Conservation (phyloP, 192 early-diverging fungal species). For the Piromyces sp. region DNA sequence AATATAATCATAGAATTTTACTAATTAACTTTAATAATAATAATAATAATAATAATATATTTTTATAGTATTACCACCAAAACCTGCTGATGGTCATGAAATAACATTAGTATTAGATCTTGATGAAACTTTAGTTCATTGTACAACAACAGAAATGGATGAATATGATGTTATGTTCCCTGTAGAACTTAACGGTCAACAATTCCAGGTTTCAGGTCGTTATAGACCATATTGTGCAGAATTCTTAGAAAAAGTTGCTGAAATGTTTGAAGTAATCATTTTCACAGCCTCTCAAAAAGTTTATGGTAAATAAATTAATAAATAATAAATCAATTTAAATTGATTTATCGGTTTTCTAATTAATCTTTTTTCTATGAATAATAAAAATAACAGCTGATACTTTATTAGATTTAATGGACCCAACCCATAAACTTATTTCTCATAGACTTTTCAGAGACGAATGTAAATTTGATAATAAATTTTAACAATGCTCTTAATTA, state of each 20-base stretch:
- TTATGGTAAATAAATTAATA: conserved; percentile 31
- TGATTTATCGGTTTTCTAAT: no score
- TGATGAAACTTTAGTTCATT: conserved; percentile 57
- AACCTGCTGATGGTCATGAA: conserved; percentile 11
- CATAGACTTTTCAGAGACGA: conserved; percentile 39
- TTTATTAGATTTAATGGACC: not conserved
- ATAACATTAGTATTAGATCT: conserved; percentile 50
- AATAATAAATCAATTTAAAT: no score
- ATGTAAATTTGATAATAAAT: no score
- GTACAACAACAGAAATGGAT: conserved; percentile 28
- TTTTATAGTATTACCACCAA: not conserved
- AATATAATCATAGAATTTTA: no score
- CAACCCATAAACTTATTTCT: not conserved
- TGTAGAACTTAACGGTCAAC: conserved; percentile 42
- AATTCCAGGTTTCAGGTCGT: conserved; percentile 47
- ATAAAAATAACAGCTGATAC: not conserved
- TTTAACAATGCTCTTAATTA: no score
- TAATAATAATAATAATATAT: no score
- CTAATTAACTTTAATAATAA: no score
- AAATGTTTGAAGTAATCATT: conserved; percentile 49
- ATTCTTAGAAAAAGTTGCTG: conserved; percentile 36
- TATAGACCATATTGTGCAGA: conserved; percentile 42
- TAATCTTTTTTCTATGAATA: no score
- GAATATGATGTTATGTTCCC: conserved; percentile 42
- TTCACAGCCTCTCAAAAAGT: conserved; percentile 59